Evolutionary conservation across 352 stramenopile genomes (phyloP), one percentile per base, ranked within the genome.

Genomic region (Pythium grandisporangium): DNA sequence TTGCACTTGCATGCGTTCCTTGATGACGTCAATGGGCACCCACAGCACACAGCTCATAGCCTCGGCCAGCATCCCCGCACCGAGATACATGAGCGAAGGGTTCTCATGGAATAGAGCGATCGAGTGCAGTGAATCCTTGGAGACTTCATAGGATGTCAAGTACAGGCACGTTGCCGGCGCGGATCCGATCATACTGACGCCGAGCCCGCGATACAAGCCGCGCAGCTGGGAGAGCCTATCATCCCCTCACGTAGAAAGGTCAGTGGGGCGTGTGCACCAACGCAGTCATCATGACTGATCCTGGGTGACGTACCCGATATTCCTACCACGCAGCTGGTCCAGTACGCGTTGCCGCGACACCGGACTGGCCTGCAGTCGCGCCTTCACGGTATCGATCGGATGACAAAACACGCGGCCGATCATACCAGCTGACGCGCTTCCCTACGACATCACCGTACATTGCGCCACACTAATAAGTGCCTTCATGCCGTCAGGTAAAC

Each of bases 21-120:
- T 99, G 25, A 99, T 82, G 26, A 99, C 95, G 55, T 99, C 96
- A 23, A 99, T 95, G n/a, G 96, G 96, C n/a, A 99, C 95, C 71
- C 95, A 99, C 16, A 99, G 65, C 24, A 98, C 76, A 54, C 96
- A 99, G 45, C 90, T 88, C 14, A 88, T 24, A 13, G 75, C 70
- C 45, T 92, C 78, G 2, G 78, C 78, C 6, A 80, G 29, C 64
- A 92, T 85, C 6, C 78, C 78, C 0, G 71, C 65, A 0, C 73
- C 61, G n/a, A 92, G 55, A 30, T 84, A 88, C 35, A 84, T 45
- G 32, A 92, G 45, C 45, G 78, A 83, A 33, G 71, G 67, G 23
- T 51, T 66, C 3, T 53, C 38, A 17, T 56, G 56, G 37, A 87
- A 76, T 22, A 67, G 37, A 7, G 63, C 51, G 11, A 77, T 36